These are phyloP conservation scores for Entomophthora muscae DNA, from an alignment of 371 early-diverging fungal species.

Conservation along the genomic window DNA sequence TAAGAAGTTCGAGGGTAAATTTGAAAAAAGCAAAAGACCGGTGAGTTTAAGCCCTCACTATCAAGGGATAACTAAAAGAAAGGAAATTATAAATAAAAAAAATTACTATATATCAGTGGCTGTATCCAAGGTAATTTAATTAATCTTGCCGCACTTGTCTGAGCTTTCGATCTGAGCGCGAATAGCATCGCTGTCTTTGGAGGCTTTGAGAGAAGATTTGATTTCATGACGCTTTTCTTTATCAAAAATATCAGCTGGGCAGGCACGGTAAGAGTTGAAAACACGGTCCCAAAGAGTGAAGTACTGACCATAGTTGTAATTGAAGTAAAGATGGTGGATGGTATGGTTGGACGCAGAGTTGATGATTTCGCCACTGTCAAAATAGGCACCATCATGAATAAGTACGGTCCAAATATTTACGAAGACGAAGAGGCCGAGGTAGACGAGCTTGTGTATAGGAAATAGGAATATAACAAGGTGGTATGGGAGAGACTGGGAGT, in stretches of 20 bases:
- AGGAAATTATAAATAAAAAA: too few relatives aligned
- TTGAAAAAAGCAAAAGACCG: too few relatives aligned
- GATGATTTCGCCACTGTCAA: constrained; percentile 13
- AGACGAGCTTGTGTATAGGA: constrained; percentile 79
- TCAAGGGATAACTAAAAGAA: too few relatives aligned
- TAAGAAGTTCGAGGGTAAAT: too few relatives aligned
- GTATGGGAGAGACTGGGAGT: constrained; percentile 84
- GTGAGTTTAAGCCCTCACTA: too few relatives aligned
- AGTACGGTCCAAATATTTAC: constrained; percentile 90
- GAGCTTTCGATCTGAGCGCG: neutral
- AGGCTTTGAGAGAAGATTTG: constrained; percentile 42
- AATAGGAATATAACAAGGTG: constrained; percentile 73
- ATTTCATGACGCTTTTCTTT: constrained; percentile 33
- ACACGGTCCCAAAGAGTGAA: constrained; percentile 73
- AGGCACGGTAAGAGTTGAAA: constrained; percentile 51
- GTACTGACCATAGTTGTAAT: constrained; percentile 96
- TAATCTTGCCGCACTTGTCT: neutral
- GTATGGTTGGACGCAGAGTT: constrained; percentile 90
- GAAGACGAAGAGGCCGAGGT: constrained; percentile 66
- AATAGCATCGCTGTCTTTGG: constrained; percentile 32
- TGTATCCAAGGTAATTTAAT: too few relatives aligned
- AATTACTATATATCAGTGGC: too few relatives aligned
- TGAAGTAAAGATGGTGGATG: constrained; percentile 91
- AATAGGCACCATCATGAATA: constrained; percentile 74
- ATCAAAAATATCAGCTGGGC: constrained; percentile 47